These are phyloP conservation scores for Lagenaria siceraria DNA, from an alignment of 306 rosid genomes.

Conservation along the genomic window DNA sequence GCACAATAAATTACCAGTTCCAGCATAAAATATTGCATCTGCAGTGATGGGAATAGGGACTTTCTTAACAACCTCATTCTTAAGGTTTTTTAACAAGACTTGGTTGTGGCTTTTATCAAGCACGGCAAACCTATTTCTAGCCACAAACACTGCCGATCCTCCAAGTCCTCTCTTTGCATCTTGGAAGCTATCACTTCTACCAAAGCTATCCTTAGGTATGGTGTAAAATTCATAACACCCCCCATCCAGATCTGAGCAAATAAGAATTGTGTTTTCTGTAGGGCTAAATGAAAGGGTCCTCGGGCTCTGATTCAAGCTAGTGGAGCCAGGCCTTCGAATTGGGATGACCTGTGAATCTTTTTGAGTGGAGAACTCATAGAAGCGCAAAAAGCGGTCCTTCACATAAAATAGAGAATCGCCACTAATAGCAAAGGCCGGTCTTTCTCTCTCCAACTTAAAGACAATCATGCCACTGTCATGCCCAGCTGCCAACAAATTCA, in stretches of 20 bases:
- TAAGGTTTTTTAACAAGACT: conserved; percentile 51
- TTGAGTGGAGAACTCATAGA: conserved; percentile 65
- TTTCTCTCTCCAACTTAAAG: conserved; percentile 86
- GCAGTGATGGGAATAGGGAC: conserved; percentile 50
- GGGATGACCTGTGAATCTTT: conserved; percentile 68
- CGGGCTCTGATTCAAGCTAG: conserved; percentile 69
- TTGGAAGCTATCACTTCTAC: conserved; percentile 58
- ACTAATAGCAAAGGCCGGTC: conserved; percentile 79
- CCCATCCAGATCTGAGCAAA: conserved; percentile 81
- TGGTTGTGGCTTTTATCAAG: conserved; percentile 71
- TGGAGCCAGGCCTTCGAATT: conserved; percentile 77
- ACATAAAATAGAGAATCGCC: conserved; percentile 66
- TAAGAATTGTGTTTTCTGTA: conserved; percentile 69
- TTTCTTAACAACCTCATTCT: conserved; percentile 63
- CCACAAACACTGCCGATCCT: conserved; percentile 86
- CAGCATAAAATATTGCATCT: conserved; percentile 90
- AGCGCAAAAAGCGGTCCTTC: conserved; percentile 77
- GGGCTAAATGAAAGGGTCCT: conserved; percentile 80
- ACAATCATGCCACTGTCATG: conserved; percentile 98
- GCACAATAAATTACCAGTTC: conserved; percentile 71
- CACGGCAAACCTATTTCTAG: conserved; percentile 83
- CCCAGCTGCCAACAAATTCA: conserved; percentile 94
- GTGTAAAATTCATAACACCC: conserved; percentile 76
- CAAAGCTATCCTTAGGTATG: conserved; percentile 64
- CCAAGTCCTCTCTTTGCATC: conserved; percentile 89